These are phyloP conservation scores for Lotmaria passim DNA, from an alignment of 208 protist species.

Conservation along the genomic window DNA sequence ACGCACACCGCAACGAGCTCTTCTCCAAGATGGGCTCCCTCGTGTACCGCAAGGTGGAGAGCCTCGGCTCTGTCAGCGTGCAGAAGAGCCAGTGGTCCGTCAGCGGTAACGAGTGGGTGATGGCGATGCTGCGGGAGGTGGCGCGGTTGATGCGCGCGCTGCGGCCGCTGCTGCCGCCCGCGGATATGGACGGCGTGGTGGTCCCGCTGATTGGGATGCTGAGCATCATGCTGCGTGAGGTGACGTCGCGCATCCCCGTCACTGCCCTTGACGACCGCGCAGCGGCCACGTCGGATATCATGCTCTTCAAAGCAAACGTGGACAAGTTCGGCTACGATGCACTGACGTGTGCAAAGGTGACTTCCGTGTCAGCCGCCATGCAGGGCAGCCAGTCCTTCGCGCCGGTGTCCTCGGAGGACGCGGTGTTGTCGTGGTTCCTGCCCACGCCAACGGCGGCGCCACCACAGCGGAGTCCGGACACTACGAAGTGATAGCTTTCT, in stretches of 20 bases:
- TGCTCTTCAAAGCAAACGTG: conserved; percentile 91
- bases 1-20: conserved; percentile 68
- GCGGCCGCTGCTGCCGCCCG: conserved; percentile 61
- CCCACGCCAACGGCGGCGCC: background rate
- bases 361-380: conserved; percentile 44
- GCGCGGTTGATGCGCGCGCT: conserved; percentile 72
- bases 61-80: conserved; percentile 44
- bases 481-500: conserved; percentile 24
- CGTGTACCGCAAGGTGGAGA: conserved; percentile 73
- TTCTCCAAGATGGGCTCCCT: conserved; percentile 73
- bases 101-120: conserved; percentile 85
- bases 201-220: conserved; percentile 78
- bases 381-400: conserved; percentile 31
- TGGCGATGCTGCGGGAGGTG: conserved; percentile 88
- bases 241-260: conserved; percentile 46
- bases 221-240: conserved; percentile 63
- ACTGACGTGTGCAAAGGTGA: conserved; percentile 60
- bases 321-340: conserved; percentile 92
- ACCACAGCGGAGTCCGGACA: background rate
- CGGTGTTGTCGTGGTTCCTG: conserved; percentile 82
- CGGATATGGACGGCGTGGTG: conserved; percentile 71
- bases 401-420: conserved; percentile 56
- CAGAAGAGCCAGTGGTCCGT: conserved; percentile 49
- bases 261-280: conserved; percentile 37
- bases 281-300: conserved; percentile 63